Conservation (phyloP, 495 filamentous ascomycete species). For the Durotheca rogersii region DNA sequence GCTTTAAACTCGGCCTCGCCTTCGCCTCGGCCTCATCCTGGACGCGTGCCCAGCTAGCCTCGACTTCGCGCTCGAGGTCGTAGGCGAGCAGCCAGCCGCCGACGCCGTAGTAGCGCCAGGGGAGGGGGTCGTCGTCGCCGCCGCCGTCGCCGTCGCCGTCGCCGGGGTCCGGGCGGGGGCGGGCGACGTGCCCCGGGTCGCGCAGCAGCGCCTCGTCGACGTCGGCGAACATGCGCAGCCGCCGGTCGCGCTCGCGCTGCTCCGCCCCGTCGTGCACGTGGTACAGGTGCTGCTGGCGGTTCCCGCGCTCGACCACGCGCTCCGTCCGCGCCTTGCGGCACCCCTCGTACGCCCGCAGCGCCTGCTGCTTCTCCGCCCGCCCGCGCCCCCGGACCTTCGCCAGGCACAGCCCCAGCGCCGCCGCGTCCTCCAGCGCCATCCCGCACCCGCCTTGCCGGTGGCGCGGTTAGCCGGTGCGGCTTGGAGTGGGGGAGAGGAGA, state of each 20-base stretch:
- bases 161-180: conserved; percentile 46
- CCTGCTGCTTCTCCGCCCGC: conserved; percentile 42
- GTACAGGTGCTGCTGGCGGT: conserved; percentile 56
- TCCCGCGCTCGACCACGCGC: conserved; percentile 56
- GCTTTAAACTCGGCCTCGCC: conserved; percentile 19
- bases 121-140: conserved; percentile 35
- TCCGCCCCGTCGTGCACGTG: conserved; percentile 58
- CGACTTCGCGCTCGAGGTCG: conserved; percentile 54
- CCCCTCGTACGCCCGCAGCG: conserved; percentile 56
- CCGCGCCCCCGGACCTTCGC: conserved; percentile 33
- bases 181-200: conserved; percentile 34
- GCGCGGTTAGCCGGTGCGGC: too few species aligned
- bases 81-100: conserved; percentile 58
- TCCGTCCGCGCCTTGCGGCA: conserved; percentile 58
- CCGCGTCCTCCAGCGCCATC: conserved; percentile 51
- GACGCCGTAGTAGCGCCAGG: conserved; percentile 58
- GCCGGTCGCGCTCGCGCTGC: conserved; percentile 52
- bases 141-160: too few species aligned
- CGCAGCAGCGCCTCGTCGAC: conserved; percentile 26
- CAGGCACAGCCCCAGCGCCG: conserved; percentile 46
- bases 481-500: too few species aligned
- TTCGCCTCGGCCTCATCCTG: conserved; percentile 2
- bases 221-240: conserved; percentile 47
- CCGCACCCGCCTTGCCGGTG: conserved; percentile 38
- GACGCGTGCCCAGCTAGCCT: conserved; percentile 38